Conservation (phyloP, 352 stramenopile genomes). For the Phytophthora agathidicida region DNA sequence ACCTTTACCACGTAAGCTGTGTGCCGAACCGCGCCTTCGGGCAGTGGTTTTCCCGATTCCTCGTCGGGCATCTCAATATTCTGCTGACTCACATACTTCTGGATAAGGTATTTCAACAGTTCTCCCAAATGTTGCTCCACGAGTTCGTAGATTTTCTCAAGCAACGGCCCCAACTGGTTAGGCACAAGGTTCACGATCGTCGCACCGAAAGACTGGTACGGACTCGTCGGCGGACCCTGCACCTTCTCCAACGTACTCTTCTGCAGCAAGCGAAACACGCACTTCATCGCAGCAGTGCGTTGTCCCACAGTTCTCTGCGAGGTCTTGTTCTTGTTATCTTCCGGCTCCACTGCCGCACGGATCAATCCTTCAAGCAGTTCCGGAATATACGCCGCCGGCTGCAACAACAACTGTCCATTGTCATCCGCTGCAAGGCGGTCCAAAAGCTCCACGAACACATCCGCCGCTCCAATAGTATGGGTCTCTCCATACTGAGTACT, state of each 20-base stretch:
- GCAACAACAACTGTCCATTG: constrained; percentile 88
- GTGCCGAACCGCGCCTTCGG: constrained; percentile 72
- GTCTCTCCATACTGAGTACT: constrained; percentile 60
- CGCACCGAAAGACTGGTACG: constrained; percentile 85
- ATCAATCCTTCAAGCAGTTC: constrained; percentile 88
- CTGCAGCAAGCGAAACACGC: constrained; percentile 76
- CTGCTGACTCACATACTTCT: constrained; percentile 83
- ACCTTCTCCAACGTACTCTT: constrained; percentile 81
- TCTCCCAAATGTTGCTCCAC: constrained; percentile 70
- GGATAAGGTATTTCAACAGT: constrained; percentile 72
- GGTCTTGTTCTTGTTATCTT: constrained; percentile 33
- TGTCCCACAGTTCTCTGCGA: constrained; percentile 53
- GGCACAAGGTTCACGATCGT: constrained; percentile 87
- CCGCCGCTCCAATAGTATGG: constrained; percentile 82
- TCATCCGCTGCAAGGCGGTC: constrained; percentile 88
- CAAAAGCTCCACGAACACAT: constrained; percentile 90
- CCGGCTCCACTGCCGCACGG: constrained; percentile 48
- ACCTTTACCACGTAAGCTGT: constrained; percentile 89
- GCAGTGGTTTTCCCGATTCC: constrained; percentile 60
- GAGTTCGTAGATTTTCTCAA: constrained; percentile 73
- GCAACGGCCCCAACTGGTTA: constrained; percentile 79
- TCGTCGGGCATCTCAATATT: constrained; percentile 75
- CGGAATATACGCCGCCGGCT: constrained; percentile 82
- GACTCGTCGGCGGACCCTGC: constrained; percentile 74
- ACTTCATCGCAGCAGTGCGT: constrained; percentile 86